Evolutionary conservation across 176 grass and related monocot genomes (phyloP).

Genomic region (Cenchrus purpureus): DNA sequence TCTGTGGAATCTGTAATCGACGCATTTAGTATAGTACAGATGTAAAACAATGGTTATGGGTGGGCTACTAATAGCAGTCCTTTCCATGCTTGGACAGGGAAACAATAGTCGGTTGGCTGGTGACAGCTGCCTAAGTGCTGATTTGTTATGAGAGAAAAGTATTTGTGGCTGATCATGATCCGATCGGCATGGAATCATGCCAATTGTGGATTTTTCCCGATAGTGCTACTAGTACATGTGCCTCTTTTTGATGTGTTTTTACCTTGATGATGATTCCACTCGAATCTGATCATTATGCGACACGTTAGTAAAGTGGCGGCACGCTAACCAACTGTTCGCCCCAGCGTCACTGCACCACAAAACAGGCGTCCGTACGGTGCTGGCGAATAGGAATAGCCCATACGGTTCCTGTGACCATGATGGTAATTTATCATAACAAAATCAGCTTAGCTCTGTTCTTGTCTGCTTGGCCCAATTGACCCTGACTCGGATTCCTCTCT

Average conservation of each 20-base stretch:
- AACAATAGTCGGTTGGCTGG: too few species aligned
- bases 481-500: slow-evolving; percentile 38
- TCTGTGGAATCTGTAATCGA: background rate
- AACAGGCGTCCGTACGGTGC: background rate
- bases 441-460: background rate
- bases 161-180: too few species aligned
- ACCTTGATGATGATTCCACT: background rate
- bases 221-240: background rate
- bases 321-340: background rate
- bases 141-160: too few species aligned
- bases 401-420: slow-evolving; percentile 3
- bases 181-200: background rate
- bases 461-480: slow-evolving; percentile 18
- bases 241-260: background rate
- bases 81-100: background rate
- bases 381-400: background rate
- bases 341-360: background rate
- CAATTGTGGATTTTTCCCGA: background rate
- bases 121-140: too few species aligned
- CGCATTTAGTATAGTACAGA: background rate
- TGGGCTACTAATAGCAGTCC: background rate
- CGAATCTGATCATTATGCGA: background rate
- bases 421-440: slow-evolving; percentile 10
- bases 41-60: background rate
- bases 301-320: background rate